Percentiles rank a stretch among this genome's conserved stretches.
Conservation (phyloP, 768 basidiomycete species). For the Rubroboletus pulcherrimus region DNA sequence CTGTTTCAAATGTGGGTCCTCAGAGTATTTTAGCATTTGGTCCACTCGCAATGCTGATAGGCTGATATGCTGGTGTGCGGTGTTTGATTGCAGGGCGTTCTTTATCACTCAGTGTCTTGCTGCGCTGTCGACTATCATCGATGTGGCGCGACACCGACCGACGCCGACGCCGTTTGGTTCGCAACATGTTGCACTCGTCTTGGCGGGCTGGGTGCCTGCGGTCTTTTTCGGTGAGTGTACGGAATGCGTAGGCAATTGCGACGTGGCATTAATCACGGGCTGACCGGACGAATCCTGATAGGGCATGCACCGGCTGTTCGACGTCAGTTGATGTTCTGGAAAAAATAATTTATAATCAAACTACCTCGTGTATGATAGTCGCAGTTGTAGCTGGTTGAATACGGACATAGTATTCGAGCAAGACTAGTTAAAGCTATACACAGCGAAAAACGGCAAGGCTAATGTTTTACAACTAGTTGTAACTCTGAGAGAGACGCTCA, state of each 20-base stretch:
- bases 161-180: conserved; percentile 56
- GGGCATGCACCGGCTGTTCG: conserved; percentile 38
- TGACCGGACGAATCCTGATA: conserved; percentile 12
- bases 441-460: not conserved
- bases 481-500: not conserved
- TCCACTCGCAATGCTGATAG: not conserved
- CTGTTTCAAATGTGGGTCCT: conserved; percentile 48
- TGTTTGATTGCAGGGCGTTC: conserved; percentile 35
- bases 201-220: conserved; percentile 57
- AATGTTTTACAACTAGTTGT: not conserved
- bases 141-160: conserved; percentile 37
- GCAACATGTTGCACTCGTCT: conserved; percentile 58
- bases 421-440: no score
- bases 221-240: conserved; percentile 47
- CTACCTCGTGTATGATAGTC: not conserved
- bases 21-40: not conserved
- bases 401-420: no score
- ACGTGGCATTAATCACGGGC: not conserved
- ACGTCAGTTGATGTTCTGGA: conserved; percentile 39
- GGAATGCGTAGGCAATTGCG: not conserved
- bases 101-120: conserved; percentile 45
- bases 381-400: not conserved
- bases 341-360: not conserved
- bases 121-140: conserved; percentile 49
- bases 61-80: not conserved